These are phyloP conservation scores for Carallia brachiata DNA, from an alignment of 345 rosid species.

Conservation along the genomic window DNA sequence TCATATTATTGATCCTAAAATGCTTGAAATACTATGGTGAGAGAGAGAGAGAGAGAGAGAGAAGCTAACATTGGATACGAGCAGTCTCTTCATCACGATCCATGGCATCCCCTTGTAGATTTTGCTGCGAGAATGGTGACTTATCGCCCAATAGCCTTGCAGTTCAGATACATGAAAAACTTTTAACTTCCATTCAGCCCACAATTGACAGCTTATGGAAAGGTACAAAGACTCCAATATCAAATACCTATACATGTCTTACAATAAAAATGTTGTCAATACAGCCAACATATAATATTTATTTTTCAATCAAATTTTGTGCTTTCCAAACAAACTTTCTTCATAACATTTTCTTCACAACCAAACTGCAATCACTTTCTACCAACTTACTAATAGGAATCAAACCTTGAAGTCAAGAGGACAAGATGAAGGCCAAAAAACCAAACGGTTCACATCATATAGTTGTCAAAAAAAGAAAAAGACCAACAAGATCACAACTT, in stretches of 20 bases:
- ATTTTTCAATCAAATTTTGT: no score
- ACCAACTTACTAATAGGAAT: no score
- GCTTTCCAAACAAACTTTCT: no score
- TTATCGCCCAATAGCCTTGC: constrained; percentile 83
- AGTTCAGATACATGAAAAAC: constrained; percentile 1
- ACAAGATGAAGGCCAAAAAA: no score
- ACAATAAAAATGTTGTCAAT: not conserved
- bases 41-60: not conserved
- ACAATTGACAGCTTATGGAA: no score
- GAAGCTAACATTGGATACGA: constrained; percentile 68
- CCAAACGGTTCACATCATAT: no score
- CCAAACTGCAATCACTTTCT: no score
- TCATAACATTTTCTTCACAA: not conserved
- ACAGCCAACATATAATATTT: no score
- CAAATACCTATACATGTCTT: not conserved
- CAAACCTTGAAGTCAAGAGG: no score
- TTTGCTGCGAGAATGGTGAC: constrained; percentile 91
- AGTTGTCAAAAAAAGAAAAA: no score
- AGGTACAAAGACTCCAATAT: no score
- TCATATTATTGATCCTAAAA: not conserved
- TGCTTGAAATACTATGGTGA: not conserved
- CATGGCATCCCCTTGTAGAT: constrained; percentile 74
- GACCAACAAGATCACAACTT: no score
- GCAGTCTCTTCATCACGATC: constrained; percentile 95
- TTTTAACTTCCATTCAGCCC: not conserved